phyloP scores from a whole-genome alignment of 148 eudicot genomes.

The Heliosperma pusillum region DNA sequence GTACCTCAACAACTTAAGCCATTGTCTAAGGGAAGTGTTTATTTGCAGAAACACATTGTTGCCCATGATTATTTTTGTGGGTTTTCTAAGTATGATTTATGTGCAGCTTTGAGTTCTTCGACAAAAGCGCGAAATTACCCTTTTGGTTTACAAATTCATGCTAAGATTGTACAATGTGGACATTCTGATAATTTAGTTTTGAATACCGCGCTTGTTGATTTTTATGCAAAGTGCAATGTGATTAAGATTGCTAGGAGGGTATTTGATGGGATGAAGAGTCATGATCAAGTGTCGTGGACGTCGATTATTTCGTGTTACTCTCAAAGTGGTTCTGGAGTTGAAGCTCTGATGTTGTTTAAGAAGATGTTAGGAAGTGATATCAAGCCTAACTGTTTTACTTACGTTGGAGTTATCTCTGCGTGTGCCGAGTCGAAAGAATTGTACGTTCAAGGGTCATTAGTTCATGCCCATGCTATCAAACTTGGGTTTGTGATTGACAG shows the following conservation, averaged over 20 bases:
- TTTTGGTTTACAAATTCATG: conserved; percentile 40
- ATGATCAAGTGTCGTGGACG: neutral
- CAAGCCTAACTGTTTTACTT: conserved; percentile 43
- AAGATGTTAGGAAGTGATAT: conserved; percentile 28
- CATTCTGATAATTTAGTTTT: conserved; percentile 31
- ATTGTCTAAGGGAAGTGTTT: neutral
- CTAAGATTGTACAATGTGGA: conserved; percentile 29
- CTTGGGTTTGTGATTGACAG: conserved; percentile 27
- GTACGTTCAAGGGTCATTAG: conserved; percentile 19
- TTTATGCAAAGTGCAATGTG: conserved; percentile 35
- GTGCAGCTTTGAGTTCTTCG: conserved; percentile 32
- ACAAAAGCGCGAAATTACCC: conserved; percentile 28
- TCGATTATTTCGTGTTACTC: neutral
- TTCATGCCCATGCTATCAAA: conserved; percentile 41
- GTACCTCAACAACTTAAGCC: neutral
- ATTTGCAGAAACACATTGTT: neutral
- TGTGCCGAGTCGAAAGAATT: conserved; percentile 17
- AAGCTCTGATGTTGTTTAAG: conserved; percentile 34
- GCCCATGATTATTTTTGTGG: neutral
- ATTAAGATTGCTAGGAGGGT: conserved; percentile 23
- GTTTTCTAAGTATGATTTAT: conserved; percentile 29
- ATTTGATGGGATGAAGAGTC: neutral
- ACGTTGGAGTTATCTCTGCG: conserved; percentile 33
- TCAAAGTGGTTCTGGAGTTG: neutral
- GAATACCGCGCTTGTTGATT: conserved; percentile 36